Evolutionary conservation across 495 filamentous ascomycete species (phyloP).

Genomic region (Talaromyces adpressus): DNA sequence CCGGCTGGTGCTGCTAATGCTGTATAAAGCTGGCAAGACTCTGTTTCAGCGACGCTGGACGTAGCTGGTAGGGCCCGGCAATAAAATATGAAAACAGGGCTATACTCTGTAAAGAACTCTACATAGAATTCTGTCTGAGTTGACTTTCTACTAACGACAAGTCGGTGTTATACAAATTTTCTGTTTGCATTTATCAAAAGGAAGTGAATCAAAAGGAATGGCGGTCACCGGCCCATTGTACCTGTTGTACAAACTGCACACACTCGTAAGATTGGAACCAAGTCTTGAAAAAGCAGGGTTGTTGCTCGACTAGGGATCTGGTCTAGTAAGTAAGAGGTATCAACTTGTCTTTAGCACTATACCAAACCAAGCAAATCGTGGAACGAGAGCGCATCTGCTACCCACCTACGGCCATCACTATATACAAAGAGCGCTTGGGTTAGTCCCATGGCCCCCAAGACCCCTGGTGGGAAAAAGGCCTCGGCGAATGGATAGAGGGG

Average conservation of each 20-base stretch:
- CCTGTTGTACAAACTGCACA: neutral
- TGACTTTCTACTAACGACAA: neutral
- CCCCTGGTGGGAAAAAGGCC: too few species aligned
- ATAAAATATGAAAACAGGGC: neutral
- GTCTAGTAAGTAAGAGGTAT: neutral
- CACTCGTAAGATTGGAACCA: neutral
- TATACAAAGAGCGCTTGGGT: too few species aligned
- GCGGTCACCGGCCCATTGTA: neutral
- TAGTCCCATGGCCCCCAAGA: too few species aligned
- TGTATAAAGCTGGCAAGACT: constrained; percentile 15
- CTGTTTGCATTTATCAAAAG: neutral
- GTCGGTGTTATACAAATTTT: neutral
- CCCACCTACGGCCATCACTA: too few species aligned
- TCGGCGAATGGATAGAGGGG: too few species aligned
- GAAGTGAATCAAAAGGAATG: neutral
- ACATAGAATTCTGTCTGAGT: neutral
- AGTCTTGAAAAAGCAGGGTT: neutral
- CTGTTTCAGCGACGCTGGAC: neutral
- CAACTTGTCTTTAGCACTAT: neutral
- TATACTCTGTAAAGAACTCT: neutral
- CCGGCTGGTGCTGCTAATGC: neutral
- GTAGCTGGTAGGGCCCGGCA: neutral
- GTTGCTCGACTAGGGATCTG: neutral
- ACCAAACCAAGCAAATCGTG: neutral
- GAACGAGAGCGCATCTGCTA: neutral